Percentiles rank a stretch among this genome's conserved stretches.
Conservation (phyloP, 2,329 filamentous ascomycete genomes). For the Alternaria triticimaculans region DNA sequence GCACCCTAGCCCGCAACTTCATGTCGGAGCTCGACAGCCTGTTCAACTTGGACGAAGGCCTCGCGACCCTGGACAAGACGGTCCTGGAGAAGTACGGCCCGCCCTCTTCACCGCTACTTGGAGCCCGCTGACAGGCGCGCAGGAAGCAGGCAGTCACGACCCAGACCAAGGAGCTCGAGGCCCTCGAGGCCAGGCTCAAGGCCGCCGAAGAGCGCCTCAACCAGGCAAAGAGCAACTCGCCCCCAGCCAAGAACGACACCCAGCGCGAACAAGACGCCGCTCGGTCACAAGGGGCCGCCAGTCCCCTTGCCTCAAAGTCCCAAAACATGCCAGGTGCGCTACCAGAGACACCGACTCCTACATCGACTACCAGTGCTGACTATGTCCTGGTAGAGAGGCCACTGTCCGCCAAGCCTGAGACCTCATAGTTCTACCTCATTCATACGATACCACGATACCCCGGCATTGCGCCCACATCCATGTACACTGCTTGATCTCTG, state of each 20-base stretch:
- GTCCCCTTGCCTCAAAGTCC: constrained; percentile 27
- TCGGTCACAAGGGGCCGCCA: constrained; percentile 40
- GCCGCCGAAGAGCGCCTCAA: constrained; percentile 81
- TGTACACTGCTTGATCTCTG: constrained; percentile 6
- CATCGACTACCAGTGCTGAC: constrained; percentile 43
- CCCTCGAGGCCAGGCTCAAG: constrained; percentile 80
- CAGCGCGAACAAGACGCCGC: constrained; percentile 34
- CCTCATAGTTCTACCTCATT: constrained; percentile 12
- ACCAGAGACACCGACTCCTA: constrained; percentile 36
- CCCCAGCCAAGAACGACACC: constrained; percentile 40
- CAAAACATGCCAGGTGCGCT: constrained; percentile 42
- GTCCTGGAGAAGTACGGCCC: constrained; percentile 82
- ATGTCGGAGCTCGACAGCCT: constrained; percentile 85
- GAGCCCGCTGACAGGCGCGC: constrained; percentile 21
- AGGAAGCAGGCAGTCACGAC: constrained; percentile 81
- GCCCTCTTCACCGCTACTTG: not conserved
- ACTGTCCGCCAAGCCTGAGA: constrained; percentile 26
- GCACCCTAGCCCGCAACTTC: constrained; percentile 87
- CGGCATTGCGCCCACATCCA: constrained; percentile 12
- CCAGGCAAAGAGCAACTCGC: constrained; percentile 41
- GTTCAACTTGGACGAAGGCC: constrained; percentile 82
- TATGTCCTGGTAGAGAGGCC: constrained; percentile 48
- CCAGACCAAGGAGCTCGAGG: constrained; percentile 80
- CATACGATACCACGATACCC: constrained; percentile 19
- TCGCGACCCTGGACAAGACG: constrained; percentile 75